Evolutionary conservation across 177 flowering plant species (phyloP).

Genomic region (Vitis hybrid): DNA sequence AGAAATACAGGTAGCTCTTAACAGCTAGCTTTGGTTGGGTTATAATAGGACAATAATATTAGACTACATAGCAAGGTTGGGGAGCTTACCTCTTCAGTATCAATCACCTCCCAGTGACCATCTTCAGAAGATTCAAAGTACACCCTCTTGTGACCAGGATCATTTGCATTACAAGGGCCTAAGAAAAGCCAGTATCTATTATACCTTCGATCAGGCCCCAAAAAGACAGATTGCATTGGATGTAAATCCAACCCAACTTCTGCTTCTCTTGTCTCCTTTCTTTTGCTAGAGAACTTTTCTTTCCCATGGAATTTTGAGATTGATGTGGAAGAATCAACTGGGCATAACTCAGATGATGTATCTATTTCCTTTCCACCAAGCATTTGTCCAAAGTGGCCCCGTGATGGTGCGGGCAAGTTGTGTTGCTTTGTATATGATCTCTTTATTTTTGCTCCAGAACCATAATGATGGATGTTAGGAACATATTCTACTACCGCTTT

Average conservation of each 20-base stretch:
- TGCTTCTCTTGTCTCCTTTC: constrained; percentile 17
- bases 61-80: background rate
- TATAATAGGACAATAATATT: background rate
- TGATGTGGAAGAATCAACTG: constrained; percentile 51
- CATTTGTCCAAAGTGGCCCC: constrained; percentile 25
- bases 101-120: constrained; percentile 98
- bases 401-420: constrained; percentile 16
- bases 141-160: constrained; percentile 87
- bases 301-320: constrained; percentile 25
- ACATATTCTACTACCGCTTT: constrained; percentile 26
- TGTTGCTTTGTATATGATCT: constrained; percentile 43
- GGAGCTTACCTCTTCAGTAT: constrained; percentile 66
- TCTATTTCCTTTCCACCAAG: constrained; percentile 16
- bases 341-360: constrained; percentile 26
- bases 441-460: constrained; percentile 87
- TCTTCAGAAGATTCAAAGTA: constrained; percentile 99
- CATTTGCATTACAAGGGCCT: constrained; percentile 79
- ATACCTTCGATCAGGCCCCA: constrained; percentile 96
- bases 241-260: constrained; percentile 36
- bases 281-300: constrained; percentile 25
- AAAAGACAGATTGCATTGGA: constrained; percentile 81
- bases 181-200: constrained; percentile 97
- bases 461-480: constrained; percentile 33
- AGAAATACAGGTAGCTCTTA: constrained; percentile 3
- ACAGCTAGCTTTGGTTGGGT: background rate